A percentile compares a stretch with the other conserved stretches of the same genome.
These are phyloP conservation scores for Metahyphopichia silvanorum DNA, from an alignment of 805 yeast species.

Conservation along the genomic window DNA sequence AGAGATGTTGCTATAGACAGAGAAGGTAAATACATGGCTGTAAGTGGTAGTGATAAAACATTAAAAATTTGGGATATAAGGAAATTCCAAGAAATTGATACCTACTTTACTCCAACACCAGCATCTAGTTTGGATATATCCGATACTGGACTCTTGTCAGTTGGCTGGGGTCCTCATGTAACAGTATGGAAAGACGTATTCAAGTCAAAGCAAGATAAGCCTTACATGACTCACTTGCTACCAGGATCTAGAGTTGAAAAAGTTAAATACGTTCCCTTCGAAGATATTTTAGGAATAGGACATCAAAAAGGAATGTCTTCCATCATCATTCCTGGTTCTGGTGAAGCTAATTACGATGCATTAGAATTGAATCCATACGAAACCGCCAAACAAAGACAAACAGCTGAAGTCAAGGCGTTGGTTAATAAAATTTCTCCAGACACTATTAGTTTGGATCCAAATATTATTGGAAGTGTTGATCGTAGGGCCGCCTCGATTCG, in stretches of 20 bases:
- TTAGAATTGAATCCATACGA: constrained; percentile 91
- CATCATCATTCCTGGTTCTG: constrained; percentile 92
- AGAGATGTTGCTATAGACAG: constrained; percentile 83
- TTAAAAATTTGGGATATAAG: constrained; percentile 93
- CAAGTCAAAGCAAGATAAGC: constrained; percentile 67
- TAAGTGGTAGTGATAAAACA: constrained; percentile 81
- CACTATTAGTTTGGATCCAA: constrained; percentile 88
- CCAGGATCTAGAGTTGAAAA: constrained; percentile 74
- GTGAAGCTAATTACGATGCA: constrained; percentile 97
- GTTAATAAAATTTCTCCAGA: constrained; percentile 89
- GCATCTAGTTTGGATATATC: constrained; percentile 77
- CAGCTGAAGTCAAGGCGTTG: constrained; percentile 80
- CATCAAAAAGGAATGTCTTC: constrained; percentile 77
- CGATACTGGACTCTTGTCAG: constrained; percentile 81
- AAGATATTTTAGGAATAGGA: constrained; percentile 92
- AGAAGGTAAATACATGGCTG: constrained; percentile 92
- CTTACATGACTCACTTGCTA: constrained; percentile 87
- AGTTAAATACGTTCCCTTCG: constrained; percentile 83
- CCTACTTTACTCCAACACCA: constrained; percentile 77
- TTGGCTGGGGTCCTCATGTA: constrained; percentile 95
- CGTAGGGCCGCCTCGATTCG: constrained; percentile 62
- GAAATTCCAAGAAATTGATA: constrained; percentile 69
- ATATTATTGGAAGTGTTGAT: constrained; percentile 80
- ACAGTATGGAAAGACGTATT: constrained; percentile 90
- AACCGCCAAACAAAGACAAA: constrained; percentile 89